Evolutionary conservation across 73 alveolate genomes (phyloP), one percentile per base, ranked within the genome.

Genomic region (Tetrahymena thermophila): DNA sequence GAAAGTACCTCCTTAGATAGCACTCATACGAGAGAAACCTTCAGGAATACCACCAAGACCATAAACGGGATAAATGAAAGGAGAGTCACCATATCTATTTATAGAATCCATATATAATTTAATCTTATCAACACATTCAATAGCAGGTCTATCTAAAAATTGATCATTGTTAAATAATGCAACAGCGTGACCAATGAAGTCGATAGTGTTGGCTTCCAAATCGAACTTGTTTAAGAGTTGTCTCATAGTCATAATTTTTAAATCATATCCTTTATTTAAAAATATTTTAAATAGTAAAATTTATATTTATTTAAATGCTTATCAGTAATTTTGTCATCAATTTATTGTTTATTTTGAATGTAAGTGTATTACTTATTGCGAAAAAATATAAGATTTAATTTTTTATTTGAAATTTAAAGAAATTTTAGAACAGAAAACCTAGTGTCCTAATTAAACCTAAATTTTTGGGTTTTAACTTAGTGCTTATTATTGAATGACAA

Each of bases 131-230:
- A 98, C 85, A 25, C 98, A 84, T 35, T 96, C 97, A 40, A 95
- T 85, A 21, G 99, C 99, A 96, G 99, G 99, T 94, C 97, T 93
- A 35, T 96, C 98, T 35, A 98, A 43, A 95, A 95, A 98, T 85
- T 94, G 97, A 95, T 98, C 99, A 93, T 97, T 96, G 71, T 97
- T 95, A 97, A 89, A 98, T 97, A 99, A 97, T 16, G 99, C 99
- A 58, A 99, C 99, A 10, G 99, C 99, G 96, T 99, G 99, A n/a
- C 99, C 99, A 31, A 99, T 94, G 97, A 99, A 99, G 97, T 99
- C 99, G 85, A 99, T 96, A 94, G 99, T 99, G 96, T 99, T 98
- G 58, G 97, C 98, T 95, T 99, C 99, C 35, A 99, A 97, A 56
- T 98, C 98, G 94, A 96, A 98, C 94, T 97, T 97, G 55, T 95